These are phyloP conservation scores for Ophiostoma tasmaniense DNA, from an alignment of 2,329 filamentous ascomycete species.

Conservation along the genomic window DNA sequence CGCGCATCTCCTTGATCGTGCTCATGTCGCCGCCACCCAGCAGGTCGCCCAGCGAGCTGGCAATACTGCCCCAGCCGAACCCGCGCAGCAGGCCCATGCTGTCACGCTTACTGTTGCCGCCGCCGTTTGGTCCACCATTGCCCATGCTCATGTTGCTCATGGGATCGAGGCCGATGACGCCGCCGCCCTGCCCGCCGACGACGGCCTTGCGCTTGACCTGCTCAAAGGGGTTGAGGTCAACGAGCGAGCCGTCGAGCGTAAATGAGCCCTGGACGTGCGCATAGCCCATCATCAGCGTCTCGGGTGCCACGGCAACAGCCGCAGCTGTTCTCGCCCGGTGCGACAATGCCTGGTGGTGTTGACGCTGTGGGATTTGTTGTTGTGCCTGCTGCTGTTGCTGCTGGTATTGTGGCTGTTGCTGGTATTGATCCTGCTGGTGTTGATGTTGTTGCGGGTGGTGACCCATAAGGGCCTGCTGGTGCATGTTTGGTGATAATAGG, in stretches of 20 bases:
- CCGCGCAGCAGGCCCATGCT: conserved; percentile 69
- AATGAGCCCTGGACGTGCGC: conserved; percentile 91
- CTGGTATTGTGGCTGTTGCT: conserved; percentile 28
- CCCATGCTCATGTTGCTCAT: neutral
- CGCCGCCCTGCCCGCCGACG: conserved; percentile 76
- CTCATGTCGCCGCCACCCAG: conserved; percentile 82
- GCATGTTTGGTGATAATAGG: conserved; percentile 15
- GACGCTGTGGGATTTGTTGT: conserved; percentile 27
- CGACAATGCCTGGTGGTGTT: conserved; percentile 27
- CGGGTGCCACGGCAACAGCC: conserved; percentile 38
- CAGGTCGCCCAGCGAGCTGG: conserved; percentile 78
- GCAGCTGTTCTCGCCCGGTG: conserved; percentile 24
- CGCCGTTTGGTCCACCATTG: neutral
- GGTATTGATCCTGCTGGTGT: conserved; percentile 1
- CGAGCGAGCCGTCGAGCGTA: conserved; percentile 78
- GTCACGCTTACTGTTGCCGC: conserved; percentile 38
- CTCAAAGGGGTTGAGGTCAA: conserved; percentile 85
- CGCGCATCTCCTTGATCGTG: conserved; percentile 92
- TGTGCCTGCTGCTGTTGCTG: conserved; percentile 16
- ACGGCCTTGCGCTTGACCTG: conserved; percentile 93
- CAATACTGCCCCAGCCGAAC: conserved; percentile 74
- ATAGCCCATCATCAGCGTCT: conserved; percentile 95
- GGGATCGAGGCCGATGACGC: conserved; percentile 72
- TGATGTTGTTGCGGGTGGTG: neutral
- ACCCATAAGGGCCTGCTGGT: neutral